Conservation (phyloP, 441 rosid species). For the Cnidoscolus chayamansa region DNA sequence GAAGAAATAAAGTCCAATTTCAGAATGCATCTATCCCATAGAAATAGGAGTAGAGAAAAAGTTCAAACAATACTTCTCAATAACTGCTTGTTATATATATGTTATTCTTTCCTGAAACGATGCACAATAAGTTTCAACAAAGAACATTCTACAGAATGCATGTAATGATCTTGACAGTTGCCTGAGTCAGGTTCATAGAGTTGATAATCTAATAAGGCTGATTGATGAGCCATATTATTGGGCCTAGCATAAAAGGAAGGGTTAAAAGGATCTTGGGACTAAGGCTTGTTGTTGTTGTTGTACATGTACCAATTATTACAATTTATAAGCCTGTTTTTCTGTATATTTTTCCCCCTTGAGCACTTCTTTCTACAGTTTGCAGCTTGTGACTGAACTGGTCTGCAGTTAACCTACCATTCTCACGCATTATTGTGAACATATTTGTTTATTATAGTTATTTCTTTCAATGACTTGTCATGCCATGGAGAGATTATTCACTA, state of each 20-base stretch:
- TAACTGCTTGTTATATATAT: slow-evolving; percentile 5
- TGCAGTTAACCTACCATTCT: background rate
- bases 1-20: slow-evolving; percentile 1
- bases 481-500: background rate
- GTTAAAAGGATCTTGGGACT: background rate
- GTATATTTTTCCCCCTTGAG: background rate
- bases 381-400: background rate
- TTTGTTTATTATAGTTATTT: background rate
- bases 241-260: background rate
- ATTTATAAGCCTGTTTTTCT: too few relatives aligned
- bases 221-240: background rate
- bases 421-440: background rate
- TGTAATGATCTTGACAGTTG: background rate
- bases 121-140: slow-evolving; percentile 29
- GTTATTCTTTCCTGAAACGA: slow-evolving; percentile 24
- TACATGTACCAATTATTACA: background rate
- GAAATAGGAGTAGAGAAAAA: background rate
- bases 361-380: background rate
- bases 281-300: too few relatives aligned
- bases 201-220: background rate
- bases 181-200: background rate
- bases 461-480: background rate
- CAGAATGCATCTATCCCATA: background rate
- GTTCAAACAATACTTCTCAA: background rate
- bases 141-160: slow-evolving; percentile 31